phyloP scores from a whole-genome alignment of 106 monocot species.

The Acorus calamus region DNA sequence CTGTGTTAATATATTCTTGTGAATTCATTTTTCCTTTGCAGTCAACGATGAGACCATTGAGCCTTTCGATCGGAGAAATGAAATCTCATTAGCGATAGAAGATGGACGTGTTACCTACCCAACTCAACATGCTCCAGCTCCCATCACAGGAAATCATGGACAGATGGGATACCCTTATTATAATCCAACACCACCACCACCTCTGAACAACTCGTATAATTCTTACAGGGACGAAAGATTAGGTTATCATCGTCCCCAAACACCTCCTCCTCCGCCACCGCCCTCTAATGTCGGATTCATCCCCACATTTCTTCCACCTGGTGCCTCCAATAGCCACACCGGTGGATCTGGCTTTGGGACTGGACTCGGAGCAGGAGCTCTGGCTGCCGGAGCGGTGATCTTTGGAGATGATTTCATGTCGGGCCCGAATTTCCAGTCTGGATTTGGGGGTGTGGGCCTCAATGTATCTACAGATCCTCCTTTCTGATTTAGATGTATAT shows the following conservation, averaged over 20 bases:
- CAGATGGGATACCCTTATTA: slow-evolving; percentile 6
- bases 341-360: slow-evolving; percentile 21
- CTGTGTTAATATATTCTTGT: background rate
- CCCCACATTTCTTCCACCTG: slow-evolving; percentile 32
- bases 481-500: slow-evolving; percentile 7
- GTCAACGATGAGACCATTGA: slow-evolving; percentile 11
- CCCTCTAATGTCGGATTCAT: slow-evolving; percentile 48
- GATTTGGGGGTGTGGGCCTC: slow-evolving; percentile 22
- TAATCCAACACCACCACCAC: slow-evolving; percentile 2
- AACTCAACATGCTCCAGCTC: background rate
- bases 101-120: slow-evolving; percentile 41
- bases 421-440: slow-evolving; percentile 12
- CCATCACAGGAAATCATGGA: slow-evolving; percentile 2
- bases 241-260: slow-evolving; percentile 5
- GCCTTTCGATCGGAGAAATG: slow-evolving; percentile 15
- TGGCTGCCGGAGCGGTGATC: slow-evolving; percentile 64
- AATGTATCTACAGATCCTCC: slow-evolving; percentile 21
- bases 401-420: slow-evolving; percentile 80
- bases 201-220: background rate
- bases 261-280: slow-evolving; percentile 45
- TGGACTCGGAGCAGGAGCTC: slow-evolving; percentile 52
- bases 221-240: no score
- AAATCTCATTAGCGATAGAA: slow-evolving; percentile 48
- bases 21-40: slow-evolving; percentile 6
- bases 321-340: background rate